Evolutionary conservation across 2,329 filamentous ascomycete genomes (phyloP), one percentile per base, ranked within the genome.

Genomic region (Fusarium nematophilum): DNA sequence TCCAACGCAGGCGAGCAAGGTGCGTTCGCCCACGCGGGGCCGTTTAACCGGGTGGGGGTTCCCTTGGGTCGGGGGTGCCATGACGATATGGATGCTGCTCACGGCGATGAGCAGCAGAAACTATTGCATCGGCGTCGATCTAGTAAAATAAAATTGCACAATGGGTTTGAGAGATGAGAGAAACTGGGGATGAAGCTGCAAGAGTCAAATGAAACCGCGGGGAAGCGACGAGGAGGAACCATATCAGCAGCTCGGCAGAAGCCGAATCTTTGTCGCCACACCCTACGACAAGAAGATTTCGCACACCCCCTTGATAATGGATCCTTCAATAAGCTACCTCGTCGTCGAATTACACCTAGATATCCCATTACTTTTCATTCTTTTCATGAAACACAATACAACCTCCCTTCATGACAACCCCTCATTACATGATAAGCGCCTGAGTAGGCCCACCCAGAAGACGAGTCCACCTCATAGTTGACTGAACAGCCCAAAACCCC

Each of bases 1-100:
- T 15, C 59, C 57, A 6, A 37, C 57, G 30, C 59, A 62, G 3
- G 59, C 56, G 3, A 62, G 26, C 48, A 62, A 47, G 9, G 57
- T 60, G 14, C 56, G 47, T 34, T 62, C 59, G 13, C 56, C 56
- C 15, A 62, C 21, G 6, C 56, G 56, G 29, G 56, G 37, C 7
- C 59, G 25, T 14, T 62, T 62, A 11, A 47, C 36, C 5, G 52
- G 47, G 27, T 59, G 46, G 6, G 43, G 37, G 27, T 53, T 59
- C 6, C 21, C 42, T n/a, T 10, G 4, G 15, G 9, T 30, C 5
- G 39, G 39, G 25, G 42, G 42, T 33, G 29, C 29, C 42, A 44
- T 44, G 17, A 14, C 15, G 14, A 44, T 26, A 14, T 7, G n/a
- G n/a, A n/a, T n/a, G n/a, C n/a, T n/a, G n/a, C n/a, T 11, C 10